Evolutionary conservation across 495 filamentous ascomycete genomes (phyloP).

Genomic region (Neurospora sp.): DNA sequence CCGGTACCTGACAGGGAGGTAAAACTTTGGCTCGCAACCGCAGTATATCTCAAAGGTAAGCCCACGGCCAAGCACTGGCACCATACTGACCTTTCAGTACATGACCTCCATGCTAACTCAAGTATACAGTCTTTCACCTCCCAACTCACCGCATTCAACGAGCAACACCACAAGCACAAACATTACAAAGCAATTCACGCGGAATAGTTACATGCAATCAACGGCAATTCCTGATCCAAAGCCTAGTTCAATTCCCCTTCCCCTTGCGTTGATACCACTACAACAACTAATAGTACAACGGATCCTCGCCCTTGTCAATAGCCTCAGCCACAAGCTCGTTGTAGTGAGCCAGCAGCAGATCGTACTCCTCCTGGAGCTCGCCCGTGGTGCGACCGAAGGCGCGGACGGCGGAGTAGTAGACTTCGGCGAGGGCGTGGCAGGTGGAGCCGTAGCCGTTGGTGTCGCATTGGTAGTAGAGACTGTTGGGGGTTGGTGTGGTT

Average conservation of each 20-base stretch:
- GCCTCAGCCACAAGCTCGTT: conserved; percentile 21
- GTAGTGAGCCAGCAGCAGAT: conserved; percentile 23
- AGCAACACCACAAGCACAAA: not conserved
- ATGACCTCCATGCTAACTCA: not conserved
- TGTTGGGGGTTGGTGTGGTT: not conserved
- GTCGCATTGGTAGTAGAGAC: conserved; percentile 25
- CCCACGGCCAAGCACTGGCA: not conserved
- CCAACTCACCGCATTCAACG: not conserved
- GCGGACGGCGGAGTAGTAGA: conserved; percentile 37
- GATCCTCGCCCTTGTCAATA: conserved; percentile 13
- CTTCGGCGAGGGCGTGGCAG: conserved; percentile 30
- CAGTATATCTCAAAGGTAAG: not conserved
- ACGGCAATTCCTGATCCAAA: not conserved
- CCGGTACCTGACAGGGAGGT: too few relatives aligned
- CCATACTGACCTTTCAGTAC: not conserved
- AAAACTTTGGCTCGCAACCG: too few relatives aligned
- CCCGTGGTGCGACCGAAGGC: conserved; percentile 24
- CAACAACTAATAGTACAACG: not conserved
- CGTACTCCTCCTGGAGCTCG: conserved; percentile 19
- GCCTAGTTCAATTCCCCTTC: not conserved
- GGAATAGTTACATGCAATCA: not conserved
- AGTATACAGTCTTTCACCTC: not conserved
- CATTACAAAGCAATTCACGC: not conserved
- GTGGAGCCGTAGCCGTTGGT: not conserved
- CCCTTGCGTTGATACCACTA: not conserved